Conservation (phyloP, 768 basidiomycete species). For the Serendipita vermifera region DNA sequence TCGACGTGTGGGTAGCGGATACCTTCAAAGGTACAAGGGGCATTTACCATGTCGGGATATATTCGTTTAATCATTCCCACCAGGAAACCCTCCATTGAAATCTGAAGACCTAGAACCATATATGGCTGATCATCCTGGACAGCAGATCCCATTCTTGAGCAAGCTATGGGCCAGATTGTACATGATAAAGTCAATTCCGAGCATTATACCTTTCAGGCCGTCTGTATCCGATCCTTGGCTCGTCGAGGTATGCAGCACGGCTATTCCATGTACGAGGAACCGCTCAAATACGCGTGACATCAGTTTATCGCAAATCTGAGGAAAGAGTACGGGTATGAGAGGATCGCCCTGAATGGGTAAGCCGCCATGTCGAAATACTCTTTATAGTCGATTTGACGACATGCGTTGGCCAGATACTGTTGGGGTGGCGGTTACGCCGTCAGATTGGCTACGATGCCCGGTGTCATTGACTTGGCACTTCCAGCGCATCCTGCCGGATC, state of each 20-base stretch:
- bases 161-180: neutral
- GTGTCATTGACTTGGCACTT: neutral
- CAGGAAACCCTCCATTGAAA: neutral
- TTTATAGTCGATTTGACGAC: neutral
- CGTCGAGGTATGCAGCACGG: neutral
- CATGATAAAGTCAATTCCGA: neutral
- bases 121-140: neutral
- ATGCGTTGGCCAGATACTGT: neutral
- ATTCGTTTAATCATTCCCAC: no score
- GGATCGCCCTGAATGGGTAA: neutral
- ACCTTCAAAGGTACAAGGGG: neutral
- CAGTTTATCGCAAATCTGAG: neutral
- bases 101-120: neutral
- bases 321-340: constrained; percentile 1
- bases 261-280: neutral
- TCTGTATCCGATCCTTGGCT: neutral
- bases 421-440: neutral
- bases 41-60: no score
- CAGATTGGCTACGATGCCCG: neutral
- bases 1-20: constrained; percentile 5
- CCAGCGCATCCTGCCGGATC: neutral
- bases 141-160: neutral
- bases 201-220: neutral
- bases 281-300: no score
- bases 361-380: no score